A percentile compares a stretch with the other conserved stretches of the same genome.
Evolutionary conservation across 2,329 filamentous ascomycete genomes (phyloP).

Genomic region (Arachnopeziza araneosa): DNA sequence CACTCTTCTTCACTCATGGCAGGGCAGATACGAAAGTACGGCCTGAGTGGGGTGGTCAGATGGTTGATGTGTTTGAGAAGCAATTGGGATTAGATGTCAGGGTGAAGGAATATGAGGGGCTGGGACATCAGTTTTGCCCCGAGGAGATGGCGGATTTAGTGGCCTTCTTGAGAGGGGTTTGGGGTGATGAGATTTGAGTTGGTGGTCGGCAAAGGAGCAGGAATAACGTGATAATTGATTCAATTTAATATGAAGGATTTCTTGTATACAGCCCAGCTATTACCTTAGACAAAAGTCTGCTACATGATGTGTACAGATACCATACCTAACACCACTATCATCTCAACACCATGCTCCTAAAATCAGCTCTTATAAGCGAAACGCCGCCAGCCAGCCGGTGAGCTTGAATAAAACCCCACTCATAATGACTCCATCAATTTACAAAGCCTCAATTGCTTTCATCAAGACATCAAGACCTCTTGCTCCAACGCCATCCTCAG

Average conservation of each 20-base stretch:
- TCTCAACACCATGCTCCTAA: neutral
- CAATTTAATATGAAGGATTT: neutral
- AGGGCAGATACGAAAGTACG: no score
- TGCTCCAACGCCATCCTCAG: slow-evolving; percentile 39
- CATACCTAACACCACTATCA: neutral
- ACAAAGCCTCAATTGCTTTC: slow-evolving; percentile 55
- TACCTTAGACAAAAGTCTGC: neutral
- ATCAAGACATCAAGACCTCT: slow-evolving; percentile 54
- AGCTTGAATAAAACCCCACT: neutral
- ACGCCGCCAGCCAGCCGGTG: neutral
- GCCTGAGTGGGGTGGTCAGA: no score
- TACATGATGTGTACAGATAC: neutral
- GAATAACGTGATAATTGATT: neutral
- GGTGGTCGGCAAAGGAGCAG: neutral
- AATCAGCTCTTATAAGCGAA: neutral
- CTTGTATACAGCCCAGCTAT: neutral
- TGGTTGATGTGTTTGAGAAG: neutral
- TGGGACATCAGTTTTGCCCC: slow-evolving; percentile 10
- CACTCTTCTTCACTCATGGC: no score
- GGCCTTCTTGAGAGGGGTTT: slow-evolving; percentile 4
- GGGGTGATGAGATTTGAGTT: neutral
- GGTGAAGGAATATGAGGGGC: slow-evolving; percentile 1
- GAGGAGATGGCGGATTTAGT: slow-evolving; percentile 11
- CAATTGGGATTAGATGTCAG: neutral
- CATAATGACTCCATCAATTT: slow-evolving; percentile 6